Conservation (phyloP, 148 eudicot species). For the Polygonum aviculare region DNA sequence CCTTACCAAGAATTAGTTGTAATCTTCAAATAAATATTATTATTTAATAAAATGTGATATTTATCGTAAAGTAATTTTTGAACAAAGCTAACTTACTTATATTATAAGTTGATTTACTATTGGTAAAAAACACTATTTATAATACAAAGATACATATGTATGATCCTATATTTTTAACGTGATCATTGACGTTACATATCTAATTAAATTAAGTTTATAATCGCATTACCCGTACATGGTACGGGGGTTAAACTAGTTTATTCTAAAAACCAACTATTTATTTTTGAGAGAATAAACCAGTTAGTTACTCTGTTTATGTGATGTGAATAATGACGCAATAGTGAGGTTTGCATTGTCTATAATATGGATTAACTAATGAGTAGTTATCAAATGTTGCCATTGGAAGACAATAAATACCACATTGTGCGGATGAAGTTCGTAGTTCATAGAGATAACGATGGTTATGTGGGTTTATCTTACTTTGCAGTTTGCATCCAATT, state of each 20-base stretch:
- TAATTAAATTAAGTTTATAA: too few relatives aligned
- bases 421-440: background rate
- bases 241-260: background rate
- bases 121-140: too few relatives aligned
- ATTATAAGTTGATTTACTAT: too few relatives aligned
- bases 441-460: background rate
- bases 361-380: background rate
- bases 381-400: background rate
- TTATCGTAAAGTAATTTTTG: too few relatives aligned
- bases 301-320: background rate
- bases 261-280: background rate
- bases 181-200: too few relatives aligned
- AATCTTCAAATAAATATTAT: too few relatives aligned
- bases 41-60: too few relatives aligned
- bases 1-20: too few relatives aligned
- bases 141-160: too few relatives aligned
- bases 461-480: background rate
- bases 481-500: background rate
- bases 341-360: constrained; percentile 2
- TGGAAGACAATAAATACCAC: background rate
- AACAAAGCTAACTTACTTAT: too few relatives aligned
- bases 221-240: too few relatives aligned
- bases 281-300: background rate
- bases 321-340: background rate
- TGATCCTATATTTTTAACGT: too few relatives aligned